These are phyloP conservation scores for Phellopilus nigrolimitatus DNA, from an alignment of 1,284 basidiomycete genomes.

Conservation along the genomic window DNA sequence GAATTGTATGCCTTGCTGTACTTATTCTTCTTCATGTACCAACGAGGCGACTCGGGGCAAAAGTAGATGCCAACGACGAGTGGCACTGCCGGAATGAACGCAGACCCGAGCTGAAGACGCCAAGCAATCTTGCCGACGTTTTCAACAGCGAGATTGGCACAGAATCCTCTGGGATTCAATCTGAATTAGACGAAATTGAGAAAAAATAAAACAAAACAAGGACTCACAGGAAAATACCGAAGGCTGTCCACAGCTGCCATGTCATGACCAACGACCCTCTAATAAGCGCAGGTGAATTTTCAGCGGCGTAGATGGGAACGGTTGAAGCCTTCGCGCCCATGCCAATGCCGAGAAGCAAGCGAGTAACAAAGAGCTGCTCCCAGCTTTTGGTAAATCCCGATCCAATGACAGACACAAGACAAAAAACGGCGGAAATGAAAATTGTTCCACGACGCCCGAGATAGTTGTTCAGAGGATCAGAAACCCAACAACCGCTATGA, in stretches of 20 bases:
- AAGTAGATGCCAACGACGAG: constrained; percentile 46
- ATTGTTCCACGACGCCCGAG: constrained; percentile 67
- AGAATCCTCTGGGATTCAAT: constrained; percentile 43
- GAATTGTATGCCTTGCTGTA: constrained; percentile 55
- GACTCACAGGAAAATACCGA: constrained; percentile 12
- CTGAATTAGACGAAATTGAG: too few relatives aligned
- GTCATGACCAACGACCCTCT: constrained; percentile 69
- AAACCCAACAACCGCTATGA: constrained; percentile 38
- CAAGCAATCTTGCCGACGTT: constrained; percentile 44
- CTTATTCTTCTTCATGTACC: constrained; percentile 64
- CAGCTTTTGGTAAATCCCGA: constrained; percentile 38
- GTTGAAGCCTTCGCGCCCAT: constrained; percentile 67
- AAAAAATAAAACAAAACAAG: constrained; percentile 13
- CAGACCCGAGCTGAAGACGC: constrained; percentile 53
- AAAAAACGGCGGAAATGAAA: constrained; percentile 59
- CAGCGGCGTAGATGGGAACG: constrained; percentile 54
- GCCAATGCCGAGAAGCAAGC: constrained; percentile 59
- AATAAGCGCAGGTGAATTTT: constrained; percentile 57
- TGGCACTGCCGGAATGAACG: constrained; percentile 50
- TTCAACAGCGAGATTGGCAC: constrained; percentile 45
- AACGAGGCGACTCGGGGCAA: constrained; percentile 59
- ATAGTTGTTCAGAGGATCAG: constrained; percentile 41
- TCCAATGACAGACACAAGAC: constrained; percentile 55
- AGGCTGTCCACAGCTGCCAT: constrained; percentile 22
- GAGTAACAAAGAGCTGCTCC: constrained; percentile 37